Percentiles rank a stretch among this genome's conserved stretches.
phyloP scores from a whole-genome alignment of 1,139 yeast genomes.

The Arxiozyma telluris region DNA sequence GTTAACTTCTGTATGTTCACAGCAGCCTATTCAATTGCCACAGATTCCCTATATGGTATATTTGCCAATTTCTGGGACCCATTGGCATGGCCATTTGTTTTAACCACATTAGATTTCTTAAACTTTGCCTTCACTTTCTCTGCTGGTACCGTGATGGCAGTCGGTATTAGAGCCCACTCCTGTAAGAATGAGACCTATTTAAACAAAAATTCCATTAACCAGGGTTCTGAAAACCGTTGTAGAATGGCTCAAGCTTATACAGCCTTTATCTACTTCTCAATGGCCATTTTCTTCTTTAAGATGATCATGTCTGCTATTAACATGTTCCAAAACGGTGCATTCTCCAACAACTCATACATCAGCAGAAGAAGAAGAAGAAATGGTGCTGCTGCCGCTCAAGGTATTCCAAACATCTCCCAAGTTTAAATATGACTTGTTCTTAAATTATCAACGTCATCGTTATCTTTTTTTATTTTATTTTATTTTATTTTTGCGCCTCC shows the following conservation, averaged over 20 bases:
- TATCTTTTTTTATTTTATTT: background rate
- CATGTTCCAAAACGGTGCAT: slow-evolving; percentile 63
- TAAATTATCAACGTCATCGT: too few species aligned
- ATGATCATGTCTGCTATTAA: slow-evolving; percentile 51
- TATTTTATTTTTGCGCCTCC: background rate
- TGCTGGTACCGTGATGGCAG: slow-evolving; percentile 91
- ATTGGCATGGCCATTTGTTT: slow-evolving; percentile 78
- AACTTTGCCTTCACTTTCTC: slow-evolving; percentile 88
- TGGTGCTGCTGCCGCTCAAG: slow-evolving; percentile 75
- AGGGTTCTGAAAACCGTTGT: slow-evolving; percentile 76
- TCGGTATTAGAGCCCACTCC: slow-evolving; percentile 76
- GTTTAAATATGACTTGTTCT: slow-evolving; percentile 37
- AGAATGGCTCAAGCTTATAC: slow-evolving; percentile 89
- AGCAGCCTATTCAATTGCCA: slow-evolving; percentile 73
- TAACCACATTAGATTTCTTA: slow-evolving; percentile 70
- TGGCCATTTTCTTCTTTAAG: slow-evolving; percentile 66
- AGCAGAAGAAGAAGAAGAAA: slow-evolving; percentile 37
- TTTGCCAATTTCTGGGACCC: slow-evolving; percentile 69
- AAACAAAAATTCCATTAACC: slow-evolving; percentile 55
- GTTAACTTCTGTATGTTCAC: slow-evolving; percentile 84
- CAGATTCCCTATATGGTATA: slow-evolving; percentile 72
- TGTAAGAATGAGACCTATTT: slow-evolving; percentile 64
- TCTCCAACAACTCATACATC: slow-evolving; percentile 37
- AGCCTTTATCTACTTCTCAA: slow-evolving; percentile 85
- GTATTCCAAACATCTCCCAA: slow-evolving; percentile 83